These are phyloP conservation scores for Avena sativa DNA, from an alignment of 176 grass and related monocot genomes.

Conservation along the genomic window DNA sequence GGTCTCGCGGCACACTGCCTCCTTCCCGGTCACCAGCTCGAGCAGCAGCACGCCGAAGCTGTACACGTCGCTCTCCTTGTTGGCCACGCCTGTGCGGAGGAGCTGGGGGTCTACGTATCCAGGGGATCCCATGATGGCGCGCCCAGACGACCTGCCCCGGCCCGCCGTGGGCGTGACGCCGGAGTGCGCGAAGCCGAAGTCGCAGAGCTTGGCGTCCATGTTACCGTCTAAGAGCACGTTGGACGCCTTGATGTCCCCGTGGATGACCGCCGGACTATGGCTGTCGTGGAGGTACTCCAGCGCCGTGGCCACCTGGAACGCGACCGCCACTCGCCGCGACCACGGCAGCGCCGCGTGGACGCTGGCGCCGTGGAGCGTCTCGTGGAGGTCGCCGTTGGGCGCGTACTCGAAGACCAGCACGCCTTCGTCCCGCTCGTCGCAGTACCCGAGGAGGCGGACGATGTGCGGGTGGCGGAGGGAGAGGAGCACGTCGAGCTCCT, in stretches of 20 bases:
- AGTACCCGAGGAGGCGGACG: constrained; percentile 78
- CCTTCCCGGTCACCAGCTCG: constrained; percentile 69
- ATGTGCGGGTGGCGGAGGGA: constrained; percentile 73
- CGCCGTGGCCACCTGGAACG: constrained; percentile 70
- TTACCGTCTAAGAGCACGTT: constrained; percentile 75
- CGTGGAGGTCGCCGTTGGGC: constrained; percentile 76
- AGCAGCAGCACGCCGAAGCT: constrained; percentile 96
- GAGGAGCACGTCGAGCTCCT: constrained; percentile 76
- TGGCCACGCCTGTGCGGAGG: constrained; percentile 73
- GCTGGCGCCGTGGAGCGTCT: constrained; percentile 51
- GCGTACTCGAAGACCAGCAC: constrained; percentile 78
- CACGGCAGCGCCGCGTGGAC: constrained; percentile 32
- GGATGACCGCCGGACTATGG: constrained; percentile 55
- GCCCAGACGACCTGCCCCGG: constrained; percentile 43
- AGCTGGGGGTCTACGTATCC: constrained; percentile 86
- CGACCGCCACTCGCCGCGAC: constrained; percentile 66
- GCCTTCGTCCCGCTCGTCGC: constrained; percentile 68
- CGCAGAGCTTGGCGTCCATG: constrained; percentile 82
- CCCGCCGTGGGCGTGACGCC: constrained; percentile 52
- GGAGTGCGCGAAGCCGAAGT: constrained; percentile 75
- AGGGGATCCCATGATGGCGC: constrained; percentile 69
- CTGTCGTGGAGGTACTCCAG: constrained; percentile 86
- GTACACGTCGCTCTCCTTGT: constrained; percentile 88
- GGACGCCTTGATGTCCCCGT: constrained; percentile 89
- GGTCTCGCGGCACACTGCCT: constrained; percentile 67